Conservation (phyloP, 768 basidiomycete species). For the Podaxis pistillaris region DNA sequence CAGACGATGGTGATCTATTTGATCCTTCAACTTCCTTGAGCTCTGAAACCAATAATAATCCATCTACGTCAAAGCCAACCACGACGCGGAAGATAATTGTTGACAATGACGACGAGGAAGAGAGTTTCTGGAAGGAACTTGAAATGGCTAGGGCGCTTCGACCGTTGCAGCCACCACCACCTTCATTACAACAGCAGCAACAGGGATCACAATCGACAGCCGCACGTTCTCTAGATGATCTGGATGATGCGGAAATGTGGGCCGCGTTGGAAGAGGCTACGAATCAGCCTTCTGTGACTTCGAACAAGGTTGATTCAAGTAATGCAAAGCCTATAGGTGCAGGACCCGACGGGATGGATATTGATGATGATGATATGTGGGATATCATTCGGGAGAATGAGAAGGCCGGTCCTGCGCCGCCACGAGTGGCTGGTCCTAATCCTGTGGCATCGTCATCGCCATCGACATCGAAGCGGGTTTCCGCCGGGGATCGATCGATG, state of each 20-base stretch:
- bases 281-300: conserved; percentile 22
- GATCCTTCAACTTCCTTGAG: conserved; percentile 11
- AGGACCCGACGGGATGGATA: conserved; percentile 7
- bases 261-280: conserved; percentile 17
- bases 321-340: conserved; percentile 28
- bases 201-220: conserved; percentile 5
- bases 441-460: conserved; percentile 9
- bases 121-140: conserved; percentile 70
- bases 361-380: conserved; percentile 70
- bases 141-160: conserved; percentile 39
- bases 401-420: conserved; percentile 22
- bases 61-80: conserved; percentile 1
- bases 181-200: conserved; percentile 12
- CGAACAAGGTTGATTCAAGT: conserved; percentile 11
- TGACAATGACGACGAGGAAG: conserved; percentile 42
- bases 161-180: conserved; percentile 11
- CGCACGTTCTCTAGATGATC: conserved; percentile 21
- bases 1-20: conserved; percentile 19
- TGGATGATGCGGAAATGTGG: conserved; percentile 28
- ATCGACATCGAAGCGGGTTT: conserved; percentile 1
- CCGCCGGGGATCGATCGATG: conserved; percentile 28
- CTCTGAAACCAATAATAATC: conserved; percentile 2
- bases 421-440: conserved; percentile 10
- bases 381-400: conserved; percentile 61
- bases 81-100: conserved; percentile 5